These are phyloP conservation scores for Immersiella caudata DNA, from an alignment of 495 filamentous ascomycete species.

Conservation along the genomic window DNA sequence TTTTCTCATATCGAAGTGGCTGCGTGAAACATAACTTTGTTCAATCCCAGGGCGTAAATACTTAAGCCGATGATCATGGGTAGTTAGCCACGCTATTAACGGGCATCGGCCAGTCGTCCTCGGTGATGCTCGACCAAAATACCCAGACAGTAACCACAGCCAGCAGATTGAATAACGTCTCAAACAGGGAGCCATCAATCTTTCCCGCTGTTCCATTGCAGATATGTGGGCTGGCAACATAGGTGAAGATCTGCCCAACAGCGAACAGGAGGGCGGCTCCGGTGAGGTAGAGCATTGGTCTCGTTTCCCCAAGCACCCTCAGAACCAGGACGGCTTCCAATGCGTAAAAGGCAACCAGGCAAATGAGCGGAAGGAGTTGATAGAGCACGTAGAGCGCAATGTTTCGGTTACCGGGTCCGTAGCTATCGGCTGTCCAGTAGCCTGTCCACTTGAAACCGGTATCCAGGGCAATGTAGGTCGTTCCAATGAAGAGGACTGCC, in stretches of 20 bases:
- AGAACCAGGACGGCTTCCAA: constrained; percentile 83
- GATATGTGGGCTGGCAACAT: constrained; percentile 87
- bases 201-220: constrained; percentile 78
- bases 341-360: constrained; percentile 78
- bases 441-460: constrained; percentile 86
- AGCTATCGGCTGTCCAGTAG: constrained; percentile 63
- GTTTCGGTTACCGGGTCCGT: constrained; percentile 62
- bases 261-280: constrained; percentile 80
- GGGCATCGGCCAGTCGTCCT: constrained; percentile 94
- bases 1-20: constrained; percentile 1
- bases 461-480: constrained; percentile 93
- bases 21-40: background rate
- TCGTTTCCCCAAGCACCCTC: constrained; percentile 77
- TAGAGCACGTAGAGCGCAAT: constrained; percentile 93
- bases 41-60: background rate
- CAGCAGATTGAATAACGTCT: constrained; percentile 87
- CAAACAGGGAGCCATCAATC: constrained; percentile 91
- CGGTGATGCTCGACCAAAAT: constrained; percentile 99
- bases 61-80: constrained; percentile 26
- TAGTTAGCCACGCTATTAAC: constrained; percentile 33
- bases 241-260: constrained; percentile 92
- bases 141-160: constrained; percentile 82
- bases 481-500: constrained; percentile 76
- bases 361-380: constrained; percentile 86
- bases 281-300: constrained; percentile 84